Percentiles rank a stretch among this genome's conserved stretches.
Conservation (phyloP, 495 filamentous ascomycete species). For the Neurospora sp. region DNA sequence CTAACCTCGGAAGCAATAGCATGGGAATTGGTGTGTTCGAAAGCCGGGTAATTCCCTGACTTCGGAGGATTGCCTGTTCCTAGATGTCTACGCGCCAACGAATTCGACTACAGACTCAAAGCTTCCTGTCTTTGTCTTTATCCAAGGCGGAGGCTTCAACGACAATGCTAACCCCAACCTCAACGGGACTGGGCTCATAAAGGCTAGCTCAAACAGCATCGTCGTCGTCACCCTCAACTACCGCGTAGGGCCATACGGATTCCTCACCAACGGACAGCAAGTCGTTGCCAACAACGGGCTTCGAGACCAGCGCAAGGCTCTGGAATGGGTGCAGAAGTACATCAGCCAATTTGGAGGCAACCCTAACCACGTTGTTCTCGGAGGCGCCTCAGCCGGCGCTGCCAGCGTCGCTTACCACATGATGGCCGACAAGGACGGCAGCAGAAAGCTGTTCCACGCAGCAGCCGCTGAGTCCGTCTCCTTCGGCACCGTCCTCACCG, state of each 20-base stretch:
- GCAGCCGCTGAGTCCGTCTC: conserved; percentile 57
- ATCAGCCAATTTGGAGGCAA: conserved; percentile 62
- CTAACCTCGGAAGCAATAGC: conserved; percentile 15
- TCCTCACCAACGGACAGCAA: conserved; percentile 50
- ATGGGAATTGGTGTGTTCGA: conserved; percentile 39
- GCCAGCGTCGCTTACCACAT: conserved; percentile 53
- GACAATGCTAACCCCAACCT: conserved; percentile 48
- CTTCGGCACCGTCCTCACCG: conserved; percentile 49
- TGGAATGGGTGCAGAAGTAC: conserved; percentile 57
- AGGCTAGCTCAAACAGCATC: conserved; percentile 44
- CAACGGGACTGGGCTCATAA: conserved; percentile 50
- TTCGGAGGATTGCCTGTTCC: conserved; percentile 60
- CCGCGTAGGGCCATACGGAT: conserved; percentile 61
- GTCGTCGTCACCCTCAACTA: conserved; percentile 63
- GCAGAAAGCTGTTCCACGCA: conserved; percentile 44
- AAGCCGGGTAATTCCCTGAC: conserved; percentile 27
- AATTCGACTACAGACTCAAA: conserved; percentile 33
- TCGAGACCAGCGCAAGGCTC: conserved; percentile 53
- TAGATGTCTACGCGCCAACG: conserved; percentile 57
- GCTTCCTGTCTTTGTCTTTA: conserved; percentile 58
- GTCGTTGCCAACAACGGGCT: conserved; percentile 53
- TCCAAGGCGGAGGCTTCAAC: conserved; percentile 62
- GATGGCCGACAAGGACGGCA: conserved; percentile 37
- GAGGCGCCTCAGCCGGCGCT: conserved; percentile 57
- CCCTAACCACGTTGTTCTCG: conserved; percentile 55